Conservation (phyloP, 495 filamentous ascomycete species). For the Lasiosphaeria hispida region DNA sequence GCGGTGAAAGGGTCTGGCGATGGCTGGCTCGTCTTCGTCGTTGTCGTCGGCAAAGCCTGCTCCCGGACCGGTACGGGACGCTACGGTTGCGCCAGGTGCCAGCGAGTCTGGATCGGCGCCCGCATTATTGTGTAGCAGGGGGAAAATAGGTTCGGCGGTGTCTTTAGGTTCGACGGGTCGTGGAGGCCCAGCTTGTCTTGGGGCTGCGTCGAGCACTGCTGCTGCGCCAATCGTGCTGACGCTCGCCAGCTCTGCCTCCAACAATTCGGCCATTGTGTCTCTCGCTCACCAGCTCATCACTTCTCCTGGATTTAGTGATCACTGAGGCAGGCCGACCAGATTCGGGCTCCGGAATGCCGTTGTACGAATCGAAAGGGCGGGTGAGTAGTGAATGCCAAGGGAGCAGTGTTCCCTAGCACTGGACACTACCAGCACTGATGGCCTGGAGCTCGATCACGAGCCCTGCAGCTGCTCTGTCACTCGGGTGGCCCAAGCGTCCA, state of each 20-base stretch:
- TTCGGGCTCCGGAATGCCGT: no score
- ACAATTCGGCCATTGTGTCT: conserved; percentile 20
- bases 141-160: conserved; percentile 33
- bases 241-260: conserved; percentile 21
- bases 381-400: no score
- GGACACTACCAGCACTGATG: no score
- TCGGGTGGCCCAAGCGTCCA: not conserved
- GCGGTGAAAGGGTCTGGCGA: conserved; percentile 62
- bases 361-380: no score
- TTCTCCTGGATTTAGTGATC: not conserved
- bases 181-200: not conserved
- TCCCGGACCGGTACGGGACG: conserved; percentile 27
- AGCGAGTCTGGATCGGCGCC: conserved; percentile 32
- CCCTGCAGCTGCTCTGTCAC: no score
- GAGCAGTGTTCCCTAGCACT: no score
- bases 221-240: conserved; percentile 6
- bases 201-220: not conserved
- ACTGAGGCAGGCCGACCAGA: not conserved
- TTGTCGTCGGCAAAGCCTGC: conserved; percentile 48
- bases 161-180: conserved; percentile 7
- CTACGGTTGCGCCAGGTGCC: conserved; percentile 13
- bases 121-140: conserved; percentile 44
- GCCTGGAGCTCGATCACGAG: no score
- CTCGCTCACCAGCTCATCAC: not conserved
- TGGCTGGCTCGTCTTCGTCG: conserved; percentile 63